phyloP scores from a whole-genome alignment of 2,329 filamentous ascomycete genomes.

The Colletotrichum destructivum region DNA sequence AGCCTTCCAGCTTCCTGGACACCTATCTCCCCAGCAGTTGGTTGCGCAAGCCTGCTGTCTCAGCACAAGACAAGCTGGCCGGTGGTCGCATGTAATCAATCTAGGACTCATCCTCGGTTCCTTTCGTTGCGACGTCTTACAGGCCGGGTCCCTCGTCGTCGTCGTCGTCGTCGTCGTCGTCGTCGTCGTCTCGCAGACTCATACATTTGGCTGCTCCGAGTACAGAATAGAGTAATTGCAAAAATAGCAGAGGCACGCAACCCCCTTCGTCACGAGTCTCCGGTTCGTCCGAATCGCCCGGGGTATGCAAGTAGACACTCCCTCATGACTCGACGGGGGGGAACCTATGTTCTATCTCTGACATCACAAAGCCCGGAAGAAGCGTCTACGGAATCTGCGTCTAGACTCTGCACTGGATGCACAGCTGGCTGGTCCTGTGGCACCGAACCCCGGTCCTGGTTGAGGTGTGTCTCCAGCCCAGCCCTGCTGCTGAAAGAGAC shows the following conservation, averaged over 20 bases:
- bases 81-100: conserved; percentile 24
- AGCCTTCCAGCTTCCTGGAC: conserved; percentile 15
- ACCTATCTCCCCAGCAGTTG: conserved; percentile 12
- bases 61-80: conserved; percentile 35
- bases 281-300: conserved; percentile 35
- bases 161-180: neutral
- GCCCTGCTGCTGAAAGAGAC: conserved; percentile 29
- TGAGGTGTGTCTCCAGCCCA: conserved; percentile 31
- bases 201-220: conserved; percentile 8
- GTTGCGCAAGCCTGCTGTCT: conserved; percentile 39
- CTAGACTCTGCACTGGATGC: neutral
- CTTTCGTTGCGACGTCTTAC: conserved; percentile 29
- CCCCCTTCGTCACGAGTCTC: conserved; percentile 1
- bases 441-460: conserved; percentile 29
- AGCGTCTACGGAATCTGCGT: conserved; percentile 12
- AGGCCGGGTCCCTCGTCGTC: conserved; percentile 7
- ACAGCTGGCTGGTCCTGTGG: conserved; percentile 9
- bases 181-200: neutral
- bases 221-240: conserved; percentile 29
- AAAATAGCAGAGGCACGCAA: conserved; percentile 27
- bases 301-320: conserved; percentile 11
- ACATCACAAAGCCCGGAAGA: conserved; percentile 28
- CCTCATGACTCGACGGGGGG: conserved; percentile 32
- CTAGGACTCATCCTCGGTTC: conserved; percentile 20
- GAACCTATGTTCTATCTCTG: conserved; percentile 33